Conservation (phyloP, 768 basidiomycete species). For the Boletus tomentosulus region DNA sequence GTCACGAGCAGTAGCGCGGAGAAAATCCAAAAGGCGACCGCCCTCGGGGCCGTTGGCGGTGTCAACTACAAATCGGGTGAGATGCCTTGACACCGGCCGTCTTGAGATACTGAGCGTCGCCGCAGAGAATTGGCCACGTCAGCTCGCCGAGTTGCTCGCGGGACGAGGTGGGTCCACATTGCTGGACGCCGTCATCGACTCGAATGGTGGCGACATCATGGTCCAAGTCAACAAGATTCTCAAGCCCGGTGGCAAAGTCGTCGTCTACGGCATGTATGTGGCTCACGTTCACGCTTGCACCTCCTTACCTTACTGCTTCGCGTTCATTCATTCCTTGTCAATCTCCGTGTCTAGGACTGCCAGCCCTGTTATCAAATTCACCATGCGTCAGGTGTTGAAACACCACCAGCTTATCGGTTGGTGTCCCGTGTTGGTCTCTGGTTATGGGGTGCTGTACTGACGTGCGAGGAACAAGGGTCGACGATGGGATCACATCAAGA, state of each 20-base stretch:
- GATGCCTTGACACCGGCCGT: neutral
- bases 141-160: constrained; percentile 42
- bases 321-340: constrained; percentile 7
- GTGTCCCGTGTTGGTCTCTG: constrained; percentile 13
- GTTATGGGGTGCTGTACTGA: constrained; percentile 9
- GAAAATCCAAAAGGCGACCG: constrained; percentile 64
- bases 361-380: constrained; percentile 53
- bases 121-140: constrained; percentile 50
- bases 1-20: constrained; percentile 69
- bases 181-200: constrained; percentile 65
- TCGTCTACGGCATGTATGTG: constrained; percentile 62
- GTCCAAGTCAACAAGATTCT: constrained; percentile 45
- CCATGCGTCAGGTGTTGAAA: constrained; percentile 75
- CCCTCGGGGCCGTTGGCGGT: constrained; percentile 74
- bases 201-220: constrained; percentile 65
- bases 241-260: constrained; percentile 53
- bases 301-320: neutral
- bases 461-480: constrained; percentile 47
- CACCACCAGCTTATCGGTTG: constrained; percentile 71
- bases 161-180: constrained; percentile 21
- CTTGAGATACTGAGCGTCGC: neutral
- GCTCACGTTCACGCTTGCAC: neutral
- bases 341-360: constrained; percentile 50
- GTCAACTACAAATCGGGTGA: constrained; percentile 65
- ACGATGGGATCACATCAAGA: constrained; percentile 83